These are phyloP conservation scores for Kwoniella pini DNA, from an alignment of 768 basidiomycete genomes.

Conservation along the genomic window DNA sequence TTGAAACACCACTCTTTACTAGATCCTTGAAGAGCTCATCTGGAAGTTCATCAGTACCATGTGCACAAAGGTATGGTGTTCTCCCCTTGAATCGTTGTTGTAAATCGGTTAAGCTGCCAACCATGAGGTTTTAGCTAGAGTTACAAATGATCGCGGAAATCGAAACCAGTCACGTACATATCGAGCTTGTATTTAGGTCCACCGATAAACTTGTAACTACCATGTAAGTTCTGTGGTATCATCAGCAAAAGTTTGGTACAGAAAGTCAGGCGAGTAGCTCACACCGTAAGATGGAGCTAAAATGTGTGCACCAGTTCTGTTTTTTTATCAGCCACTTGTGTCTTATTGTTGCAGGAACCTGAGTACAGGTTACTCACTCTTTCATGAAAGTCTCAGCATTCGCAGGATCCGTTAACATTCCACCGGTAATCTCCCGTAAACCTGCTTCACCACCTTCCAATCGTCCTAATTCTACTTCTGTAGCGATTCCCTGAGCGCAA, in stretches of 20 bases:
- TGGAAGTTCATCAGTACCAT: constrained; percentile 55
- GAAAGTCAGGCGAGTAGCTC: too few relatives aligned
- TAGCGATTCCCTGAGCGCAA: constrained; percentile 42
- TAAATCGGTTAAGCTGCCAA: constrained; percentile 18
- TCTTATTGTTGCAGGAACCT: neutral
- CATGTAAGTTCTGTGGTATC: constrained; percentile 49
- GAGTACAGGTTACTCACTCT: constrained; percentile 45
- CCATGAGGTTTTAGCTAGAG: neutral
- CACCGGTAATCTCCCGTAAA: constrained; percentile 50
- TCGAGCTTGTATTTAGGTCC: constrained; percentile 48
- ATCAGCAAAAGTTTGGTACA: too few relatives aligned
- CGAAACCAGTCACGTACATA: constrained; percentile 26
- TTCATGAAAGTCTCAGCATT: constrained; percentile 55
- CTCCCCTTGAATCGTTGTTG: constrained; percentile 42
- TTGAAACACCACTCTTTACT: constrained; percentile 50
- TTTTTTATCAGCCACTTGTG: neutral
- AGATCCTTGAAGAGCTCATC: constrained; percentile 50
- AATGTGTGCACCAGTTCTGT: constrained; percentile 53
- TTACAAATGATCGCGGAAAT: neutral
- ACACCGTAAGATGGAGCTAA: constrained; percentile 54
- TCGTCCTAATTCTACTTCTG: constrained; percentile 55
- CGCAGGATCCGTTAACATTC: constrained; percentile 53
- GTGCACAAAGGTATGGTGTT: constrained; percentile 45
- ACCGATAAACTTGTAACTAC: constrained; percentile 51
- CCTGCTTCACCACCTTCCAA: constrained; percentile 53